These are phyloP conservation scores for Rhamnella rubrinervis DNA, from an alignment of 331 rosid genomes.

Conservation along the genomic window DNA sequence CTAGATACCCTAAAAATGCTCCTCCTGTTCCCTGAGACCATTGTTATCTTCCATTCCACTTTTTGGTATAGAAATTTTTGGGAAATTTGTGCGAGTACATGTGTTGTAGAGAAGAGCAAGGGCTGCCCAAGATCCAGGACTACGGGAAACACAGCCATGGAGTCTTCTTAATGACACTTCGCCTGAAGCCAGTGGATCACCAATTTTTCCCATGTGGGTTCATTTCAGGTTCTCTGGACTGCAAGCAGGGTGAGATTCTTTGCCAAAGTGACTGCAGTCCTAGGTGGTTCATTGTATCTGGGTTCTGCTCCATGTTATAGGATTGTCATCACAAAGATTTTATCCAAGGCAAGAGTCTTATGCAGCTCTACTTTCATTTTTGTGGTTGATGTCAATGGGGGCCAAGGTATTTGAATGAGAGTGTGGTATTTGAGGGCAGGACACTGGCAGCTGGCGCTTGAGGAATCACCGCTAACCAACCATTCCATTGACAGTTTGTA, in stretches of 20 bases:
- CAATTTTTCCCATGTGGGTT: constrained; percentile 14
- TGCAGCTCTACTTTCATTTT: constrained; percentile 30
- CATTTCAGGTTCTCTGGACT: constrained; percentile 25
- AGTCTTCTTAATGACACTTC: constrained; percentile 17
- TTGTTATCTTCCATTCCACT: constrained; percentile 24
- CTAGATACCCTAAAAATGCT: constrained; percentile 79
- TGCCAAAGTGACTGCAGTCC: constrained; percentile 21
- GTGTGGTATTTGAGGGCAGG: no score
- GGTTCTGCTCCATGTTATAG: constrained; percentile 31
- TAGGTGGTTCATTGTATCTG: constrained; percentile 30
- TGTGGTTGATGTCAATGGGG: constrained; percentile 21
- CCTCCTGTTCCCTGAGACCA: constrained; percentile 73
- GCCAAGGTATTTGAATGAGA: constrained; percentile 2
- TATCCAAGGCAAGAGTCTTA: constrained; percentile 12
- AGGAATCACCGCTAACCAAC: no score
- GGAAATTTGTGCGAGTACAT: constrained; percentile 40
- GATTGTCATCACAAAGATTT: constrained; percentile 26
- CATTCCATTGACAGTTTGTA: no score
- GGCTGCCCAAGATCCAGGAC: constrained; percentile 33
- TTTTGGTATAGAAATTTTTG: constrained; percentile 40
- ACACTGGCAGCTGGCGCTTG: no score
- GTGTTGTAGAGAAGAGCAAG: constrained; percentile 21
- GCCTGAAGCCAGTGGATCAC: constrained; percentile 26
- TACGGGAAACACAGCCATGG: constrained; percentile 23
- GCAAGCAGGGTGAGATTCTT: constrained; percentile 15